A percentile compares a stretch with the other conserved stretches of the same genome.
Conservation (phyloP, 2,329 filamentous ascomycete species). For the Chrysosporium queenslandicum region DNA sequence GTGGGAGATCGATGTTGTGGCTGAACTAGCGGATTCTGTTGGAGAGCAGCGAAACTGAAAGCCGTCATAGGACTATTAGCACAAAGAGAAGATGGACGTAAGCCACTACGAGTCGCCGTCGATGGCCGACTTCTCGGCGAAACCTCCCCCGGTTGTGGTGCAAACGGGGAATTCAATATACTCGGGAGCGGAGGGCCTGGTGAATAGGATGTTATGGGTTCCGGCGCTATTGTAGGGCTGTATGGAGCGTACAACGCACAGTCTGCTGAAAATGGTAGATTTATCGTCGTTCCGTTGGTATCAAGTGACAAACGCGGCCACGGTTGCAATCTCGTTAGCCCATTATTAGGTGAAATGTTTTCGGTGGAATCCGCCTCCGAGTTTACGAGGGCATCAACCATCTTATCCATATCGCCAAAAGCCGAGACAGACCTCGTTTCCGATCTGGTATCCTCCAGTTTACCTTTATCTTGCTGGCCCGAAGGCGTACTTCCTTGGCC, state of each 20-base stretch:
- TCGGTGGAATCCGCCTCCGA: constrained; percentile 28
- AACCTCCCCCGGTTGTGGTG: constrained; percentile 32
- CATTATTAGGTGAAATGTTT: constrained; percentile 11
- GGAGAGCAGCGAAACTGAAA: constrained; percentile 23
- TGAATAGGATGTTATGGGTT: constrained; percentile 14
- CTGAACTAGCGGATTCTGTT: constrained; percentile 23
- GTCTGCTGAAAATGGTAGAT: not conserved
- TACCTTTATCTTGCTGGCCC: constrained; percentile 26
- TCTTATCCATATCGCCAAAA: constrained; percentile 45
- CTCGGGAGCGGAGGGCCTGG: constrained; percentile 25
- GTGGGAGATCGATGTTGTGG: not conserved
- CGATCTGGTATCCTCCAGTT: constrained; percentile 25
- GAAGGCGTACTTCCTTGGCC: constrained; percentile 33
- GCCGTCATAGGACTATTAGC: constrained; percentile 1
- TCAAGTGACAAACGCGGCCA: constrained; percentile 4
- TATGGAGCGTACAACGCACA: not conserved
- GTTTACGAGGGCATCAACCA: constrained; percentile 49
- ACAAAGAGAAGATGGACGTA: not conserved
- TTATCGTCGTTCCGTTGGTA: not conserved
- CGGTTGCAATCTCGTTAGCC: not conserved
- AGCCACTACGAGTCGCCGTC: constrained; percentile 18
- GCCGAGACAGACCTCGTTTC: constrained; percentile 39
- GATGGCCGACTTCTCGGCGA: constrained; percentile 26
- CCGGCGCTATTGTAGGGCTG: constrained; percentile 5
- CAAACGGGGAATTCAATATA: constrained; percentile 34